Base-by-base conservation (phyloP, 1,139 yeast genomes). In the Meyerozyma sp. region DNA sequence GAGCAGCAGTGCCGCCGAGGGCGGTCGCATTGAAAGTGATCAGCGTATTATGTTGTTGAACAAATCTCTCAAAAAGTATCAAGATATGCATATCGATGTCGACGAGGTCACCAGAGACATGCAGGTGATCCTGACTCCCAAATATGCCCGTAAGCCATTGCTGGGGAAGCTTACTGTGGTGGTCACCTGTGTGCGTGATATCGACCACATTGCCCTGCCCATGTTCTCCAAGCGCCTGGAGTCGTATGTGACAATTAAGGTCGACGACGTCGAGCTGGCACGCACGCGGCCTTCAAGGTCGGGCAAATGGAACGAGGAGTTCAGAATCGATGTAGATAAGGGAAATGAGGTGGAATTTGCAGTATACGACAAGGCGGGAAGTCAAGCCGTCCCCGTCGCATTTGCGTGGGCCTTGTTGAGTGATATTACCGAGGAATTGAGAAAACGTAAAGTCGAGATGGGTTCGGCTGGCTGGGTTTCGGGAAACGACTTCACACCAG, bases 301-400 rank as follows among this genome's bases (percentile, higher is more conserved):
- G 51, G 97, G 89, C 47, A 79, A 82, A 55, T 90, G 96, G 91
- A 77, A 77, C 57, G 98, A 93, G 58, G 86, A 82, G 42, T 88
- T 89, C 59, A 77, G 79, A 44, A 77, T 93, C 48, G 82, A 81
- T 40, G 88, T 93, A 34, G 96, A 88, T 48, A 88, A 85, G 60
- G 96, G 95, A 25, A 87, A 91, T 59, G 98, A 93, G 66, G 75
- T 91, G 40, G 97, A 91, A 56, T 71, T 93, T 47, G 80, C 91
- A 1, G 89, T 93, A 5, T 89, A 84, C 62, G 98, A 93, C 61
- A 84, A 84, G 53, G 72, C 77, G 11, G 86, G 86, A 39, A 77
- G 74, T 43, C 75, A 74, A 39, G 65, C 73, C 46, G 81, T 85
- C 6, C 98, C 98, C 0, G 96, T 93, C n/a, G 98, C 96, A 3